Conservation (phyloP, 305 asterid genomes). For the Coffea humblotiana region DNA sequence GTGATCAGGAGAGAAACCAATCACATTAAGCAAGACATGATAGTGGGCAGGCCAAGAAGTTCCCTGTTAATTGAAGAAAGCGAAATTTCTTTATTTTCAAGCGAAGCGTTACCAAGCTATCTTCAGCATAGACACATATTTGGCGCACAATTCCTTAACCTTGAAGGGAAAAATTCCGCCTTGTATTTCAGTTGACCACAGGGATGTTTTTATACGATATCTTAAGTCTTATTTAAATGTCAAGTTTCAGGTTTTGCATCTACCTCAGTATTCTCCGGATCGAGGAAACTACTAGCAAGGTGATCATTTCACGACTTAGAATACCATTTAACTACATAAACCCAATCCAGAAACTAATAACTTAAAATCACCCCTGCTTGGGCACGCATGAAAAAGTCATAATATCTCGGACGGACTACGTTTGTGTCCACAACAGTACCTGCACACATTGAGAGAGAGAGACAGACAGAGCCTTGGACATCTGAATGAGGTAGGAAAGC, state of each 20-base stretch:
- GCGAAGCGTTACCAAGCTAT: too few relatives aligned
- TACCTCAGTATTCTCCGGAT: not conserved
- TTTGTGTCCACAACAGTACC: constrained; percentile 81
- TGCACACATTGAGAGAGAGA: constrained; percentile 22
- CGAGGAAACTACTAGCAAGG: not conserved
- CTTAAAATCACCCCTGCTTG: constrained; percentile 81
- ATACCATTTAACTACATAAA: not conserved
- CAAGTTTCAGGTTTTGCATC: not conserved
- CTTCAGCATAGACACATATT: not conserved
- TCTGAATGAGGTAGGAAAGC: too few relatives aligned
- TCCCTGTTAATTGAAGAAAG: constrained; percentile 48
- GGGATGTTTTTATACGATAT: not conserved
- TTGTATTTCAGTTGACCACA: not conserved
- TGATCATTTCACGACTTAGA: not conserved
- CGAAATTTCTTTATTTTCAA: too few relatives aligned
- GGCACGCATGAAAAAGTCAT: constrained; percentile 87
- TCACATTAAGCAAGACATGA: constrained; percentile 80
- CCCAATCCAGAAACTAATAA: constrained; percentile 18
- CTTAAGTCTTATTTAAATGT: not conserved
- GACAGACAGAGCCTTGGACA: too few relatives aligned
- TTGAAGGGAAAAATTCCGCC: too few relatives aligned
- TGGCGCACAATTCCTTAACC: not conserved
- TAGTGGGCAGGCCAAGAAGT: constrained; percentile 86
- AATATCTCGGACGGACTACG: constrained; percentile 69
- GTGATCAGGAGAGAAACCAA: constrained; percentile 82